Percentiles rank a stretch among this genome's conserved stretches.
Conservation (phyloP, 345 rosid species). For the Triadica sebifera region DNA sequence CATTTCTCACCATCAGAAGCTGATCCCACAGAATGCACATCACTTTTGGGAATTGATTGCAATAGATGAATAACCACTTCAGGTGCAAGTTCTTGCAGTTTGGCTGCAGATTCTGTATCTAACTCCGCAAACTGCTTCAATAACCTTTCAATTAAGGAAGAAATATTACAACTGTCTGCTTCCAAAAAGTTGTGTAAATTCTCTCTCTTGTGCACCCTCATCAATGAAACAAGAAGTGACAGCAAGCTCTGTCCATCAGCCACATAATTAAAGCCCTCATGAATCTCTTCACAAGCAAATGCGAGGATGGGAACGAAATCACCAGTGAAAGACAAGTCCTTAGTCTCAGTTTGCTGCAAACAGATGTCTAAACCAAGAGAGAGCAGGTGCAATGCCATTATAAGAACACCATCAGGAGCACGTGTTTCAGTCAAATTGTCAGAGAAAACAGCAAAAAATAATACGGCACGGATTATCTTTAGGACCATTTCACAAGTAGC, state of each 20-base stretch:
- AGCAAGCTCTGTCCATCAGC: constrained; percentile 51
- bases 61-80: constrained; percentile 55
- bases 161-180: constrained; percentile 61
- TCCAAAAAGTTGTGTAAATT: constrained; percentile 38
- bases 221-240: constrained; percentile 83
- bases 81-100: constrained; percentile 76
- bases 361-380: constrained; percentile 71
- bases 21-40: constrained; percentile 30
- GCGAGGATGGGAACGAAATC: constrained; percentile 47
- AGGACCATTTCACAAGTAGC: constrained; percentile 72
- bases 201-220: constrained; percentile 60
- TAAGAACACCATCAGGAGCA: constrained; percentile 71
- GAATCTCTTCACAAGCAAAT: constrained; percentile 63
- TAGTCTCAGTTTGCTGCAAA: constrained; percentile 48
- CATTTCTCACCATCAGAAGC: constrained; percentile 62
- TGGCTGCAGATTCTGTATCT: constrained; percentile 57
- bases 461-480: constrained; percentile 62
- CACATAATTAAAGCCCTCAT: constrained; percentile 42
- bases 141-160: constrained; percentile 70
- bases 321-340: constrained; percentile 33
- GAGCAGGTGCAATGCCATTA: constrained; percentile 74
- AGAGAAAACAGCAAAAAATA: constrained; percentile 69
- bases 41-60: constrained; percentile 26
- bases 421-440: constrained; percentile 62
- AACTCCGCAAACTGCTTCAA: constrained; percentile 75